Evolutionary conservation across 805 yeast genomes (phyloP).

Genomic region (Candida ascalaphidarum): DNA sequence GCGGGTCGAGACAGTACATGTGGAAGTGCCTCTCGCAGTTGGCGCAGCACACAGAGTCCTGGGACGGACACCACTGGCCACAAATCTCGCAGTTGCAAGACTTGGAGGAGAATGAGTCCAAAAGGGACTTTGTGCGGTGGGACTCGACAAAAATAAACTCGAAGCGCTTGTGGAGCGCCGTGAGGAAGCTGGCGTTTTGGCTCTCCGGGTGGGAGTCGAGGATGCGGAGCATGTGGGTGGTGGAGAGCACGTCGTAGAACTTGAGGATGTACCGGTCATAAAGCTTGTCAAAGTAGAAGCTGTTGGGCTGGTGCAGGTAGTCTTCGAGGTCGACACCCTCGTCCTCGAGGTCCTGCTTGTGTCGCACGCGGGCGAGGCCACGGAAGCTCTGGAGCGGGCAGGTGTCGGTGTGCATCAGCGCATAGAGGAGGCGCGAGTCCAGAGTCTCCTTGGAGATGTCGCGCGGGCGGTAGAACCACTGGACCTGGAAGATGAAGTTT

Average conservation of each 20-base stretch:
- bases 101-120: slow-evolving; percentile 51
- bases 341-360: slow-evolving; percentile 55
- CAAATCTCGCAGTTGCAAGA: slow-evolving; percentile 57
- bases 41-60: slow-evolving; percentile 73
- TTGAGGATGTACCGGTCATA: slow-evolving; percentile 81
- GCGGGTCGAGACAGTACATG: slow-evolving; percentile 81
- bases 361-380: slow-evolving; percentile 67
- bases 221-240: slow-evolving; percentile 37
- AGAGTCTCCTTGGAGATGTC: slow-evolving; percentile 62
- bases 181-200: slow-evolving; percentile 51
- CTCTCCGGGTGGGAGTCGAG: slow-evolving; percentile 23
- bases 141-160: slow-evolving; percentile 69
- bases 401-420: slow-evolving; percentile 78
- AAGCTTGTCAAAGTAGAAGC: slow-evolving; percentile 77
- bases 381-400: slow-evolving; percentile 72
- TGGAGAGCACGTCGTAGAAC: slow-evolving; percentile 69
- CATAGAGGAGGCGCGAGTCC: slow-evolving; percentile 72
- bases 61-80: slow-evolving; percentile 71
- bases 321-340: slow-evolving; percentile 29
- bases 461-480: slow-evolving; percentile 87
- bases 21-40: slow-evolving; percentile 67
- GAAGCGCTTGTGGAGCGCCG: slow-evolving; percentile 58
- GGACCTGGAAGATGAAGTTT: slow-evolving; percentile 56
- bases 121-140: slow-evolving; percentile 54
- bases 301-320: slow-evolving; percentile 52